A percentile compares a stretch with the other conserved stretches of the same genome.
Evolutionary conservation across 805 yeast genomes (phyloP).

Genomic region (Metschnikowia cerradonensis): DNA sequence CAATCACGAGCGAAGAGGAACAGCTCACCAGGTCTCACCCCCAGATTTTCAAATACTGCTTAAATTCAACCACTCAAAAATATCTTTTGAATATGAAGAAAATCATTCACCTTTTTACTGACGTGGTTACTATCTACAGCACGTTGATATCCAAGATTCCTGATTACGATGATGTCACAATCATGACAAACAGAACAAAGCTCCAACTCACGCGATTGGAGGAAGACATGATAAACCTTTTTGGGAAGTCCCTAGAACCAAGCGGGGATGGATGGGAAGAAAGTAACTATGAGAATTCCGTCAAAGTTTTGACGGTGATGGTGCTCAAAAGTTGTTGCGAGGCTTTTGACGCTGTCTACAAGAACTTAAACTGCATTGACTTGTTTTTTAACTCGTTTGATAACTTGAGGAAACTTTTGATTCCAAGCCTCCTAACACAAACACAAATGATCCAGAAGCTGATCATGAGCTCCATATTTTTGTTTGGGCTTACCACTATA

Average conservation of each 20-base stretch:
- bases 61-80: conserved; percentile 27
- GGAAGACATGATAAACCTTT: conserved; percentile 27
- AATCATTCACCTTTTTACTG: conserved; percentile 34
- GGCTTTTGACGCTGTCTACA: conserved; percentile 16
- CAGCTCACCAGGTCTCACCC: conserved; percentile 26
- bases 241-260: conserved; percentile 18
- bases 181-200: conserved; percentile 25
- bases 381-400: conserved; percentile 36
- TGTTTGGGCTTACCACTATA: conserved; percentile 29
- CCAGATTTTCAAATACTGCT: conserved; percentile 30
- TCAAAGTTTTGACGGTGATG: conserved; percentile 20
- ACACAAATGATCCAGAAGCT: conserved; percentile 26
- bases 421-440: conserved; percentile 34
- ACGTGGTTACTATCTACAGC: conserved; percentile 37
- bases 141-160: conserved; percentile 37
- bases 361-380: conserved; percentile 33
- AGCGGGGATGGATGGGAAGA: conserved; percentile 24
- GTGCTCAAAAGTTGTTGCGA: conserved; percentile 11
- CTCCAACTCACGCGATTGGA: conserved; percentile 25
- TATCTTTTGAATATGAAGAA: conserved; percentile 27
- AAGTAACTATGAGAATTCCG: conserved; percentile 22
- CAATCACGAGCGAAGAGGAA: conserved; percentile 22
- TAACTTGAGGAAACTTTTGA: conserved; percentile 34
- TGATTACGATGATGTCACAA: conserved; percentile 38
- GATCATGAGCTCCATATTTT: conserved; percentile 23